Evolutionary conservation across 2,329 filamentous ascomycete species (phyloP), one percentile per base, ranked within the genome.

Genomic region (Arthrobotrys pseudoclavata): DNA sequence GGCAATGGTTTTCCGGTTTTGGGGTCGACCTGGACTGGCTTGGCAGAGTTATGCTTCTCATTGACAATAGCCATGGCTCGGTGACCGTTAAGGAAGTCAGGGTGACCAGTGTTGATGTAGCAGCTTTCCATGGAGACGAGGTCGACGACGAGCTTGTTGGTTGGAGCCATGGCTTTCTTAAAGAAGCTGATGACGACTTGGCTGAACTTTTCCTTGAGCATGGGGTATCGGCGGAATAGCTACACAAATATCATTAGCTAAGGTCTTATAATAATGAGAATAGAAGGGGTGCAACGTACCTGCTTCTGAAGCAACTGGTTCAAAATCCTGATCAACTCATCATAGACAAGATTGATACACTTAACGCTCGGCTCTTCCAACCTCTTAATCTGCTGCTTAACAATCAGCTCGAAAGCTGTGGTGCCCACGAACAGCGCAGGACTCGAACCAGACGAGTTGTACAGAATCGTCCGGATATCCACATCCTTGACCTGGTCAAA

Each of bases 401-500:
- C 95, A 81, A 99, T 97, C 80, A 97, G 87, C 85, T 99, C 96
- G 82, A 99, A 99, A n/a, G 96, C 96, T 5, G 93, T 96, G 6
- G 96, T 98, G 69, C 96, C 96, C 31, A 99, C 96, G 83, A 99
- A 99, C 6, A 99, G 89, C 1, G 96, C 95, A 0, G 96, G 96
- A 0, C 95, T 97, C 31, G 96, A 96, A 83, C 96, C 96, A n/a
- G 96, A 98, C 24, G 96, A 98, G 88, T 99, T 99, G 89, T 97
- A 97, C 7, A 99, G 89, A 79, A 97, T 95, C 24, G 93, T 98
- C 81, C 96, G 91, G 82, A 99, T 99, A 83, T 99, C 96, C 77
- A 95, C 91, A 84, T 99, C 96, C 86, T 98, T 99, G 84, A 98
- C 94, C 80, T 94, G 89, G 82, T 99, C 96, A 84, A 99, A 99